Base-by-base conservation (phyloP, 371 early-diverging fungal genomes). In the Actinomortierella ambigua region DNA sequence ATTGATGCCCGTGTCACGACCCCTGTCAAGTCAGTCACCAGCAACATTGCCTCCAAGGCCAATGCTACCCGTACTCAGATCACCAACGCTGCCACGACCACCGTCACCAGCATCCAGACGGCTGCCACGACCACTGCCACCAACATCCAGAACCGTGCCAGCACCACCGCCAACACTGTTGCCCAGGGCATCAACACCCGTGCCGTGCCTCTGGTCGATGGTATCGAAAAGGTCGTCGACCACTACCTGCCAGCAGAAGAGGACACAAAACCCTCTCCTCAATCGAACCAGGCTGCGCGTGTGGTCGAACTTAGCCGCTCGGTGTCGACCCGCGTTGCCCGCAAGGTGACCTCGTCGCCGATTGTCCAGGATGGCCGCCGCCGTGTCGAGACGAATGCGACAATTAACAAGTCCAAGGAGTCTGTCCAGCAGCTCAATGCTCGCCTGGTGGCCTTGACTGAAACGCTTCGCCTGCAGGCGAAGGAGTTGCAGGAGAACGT, bases 221-320 rank as follows among this genome's bases (percentile, higher is more conserved):
- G 65, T 17, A 57, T 69, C 40, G 69, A 69, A 54, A 65, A 54
- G 34, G 46, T 65, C 18, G 76, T 76, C 43, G 46, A 76, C 59
- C 61, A 51, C 15, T 24, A 51, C 56, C 34, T 71, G 63, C 71
- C 71, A n/a, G 13, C 27, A 3, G 69, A 63, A 26, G 56, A 69
- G 58, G 55, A 61, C 18, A 18, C 71, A 14, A 34, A 34, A 11
- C 34, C 34, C 11, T 39, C 48, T 8, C 61, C 42, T n/a, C 59
- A 71, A 63, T 34, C 51, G 63, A 71, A 71, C 66, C 71, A 71
- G 60, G 71, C 66, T 24, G 56, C 59, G 14, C 71, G 71, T 43
- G 65, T 71, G 27, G 66, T 62, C 28, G 71, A 65, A 42, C 51
- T 71, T 49, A 62, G 66, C 51, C 71, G 71, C 56, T 53, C 71